Evolutionary conservation across 768 basidiomycete genomes (phyloP).

Genomic region (Psilocybe cyanescens): DNA sequence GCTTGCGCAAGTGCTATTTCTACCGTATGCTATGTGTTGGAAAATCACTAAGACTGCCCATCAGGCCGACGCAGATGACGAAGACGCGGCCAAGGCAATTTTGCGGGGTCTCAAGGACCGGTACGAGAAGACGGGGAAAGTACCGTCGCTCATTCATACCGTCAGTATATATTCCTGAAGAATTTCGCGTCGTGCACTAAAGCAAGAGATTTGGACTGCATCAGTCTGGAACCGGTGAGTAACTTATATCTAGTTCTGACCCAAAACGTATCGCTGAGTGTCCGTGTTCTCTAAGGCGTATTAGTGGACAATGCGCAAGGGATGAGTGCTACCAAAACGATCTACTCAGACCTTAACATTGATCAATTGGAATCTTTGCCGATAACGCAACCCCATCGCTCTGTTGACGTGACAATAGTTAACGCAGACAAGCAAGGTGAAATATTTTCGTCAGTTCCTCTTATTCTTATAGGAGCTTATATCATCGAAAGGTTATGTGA

Average conservation of each 20-base stretch:
- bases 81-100: constrained; percentile 41
- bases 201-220: not conserved
- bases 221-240: constrained; percentile 38
- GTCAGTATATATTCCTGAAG: constrained; percentile 29
- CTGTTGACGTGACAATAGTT: constrained; percentile 51
- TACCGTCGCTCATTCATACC: constrained; percentile 45
- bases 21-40: not conserved
- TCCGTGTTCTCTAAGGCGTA: constrained; percentile 32
- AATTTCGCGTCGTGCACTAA: not conserved
- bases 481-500: constrained; percentile 43
- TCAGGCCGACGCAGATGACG: constrained; percentile 44
- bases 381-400: constrained; percentile 47
- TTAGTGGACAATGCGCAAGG: constrained; percentile 48
- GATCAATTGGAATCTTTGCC: constrained; percentile 48
- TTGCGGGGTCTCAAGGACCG: constrained; percentile 39
- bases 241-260: not conserved
- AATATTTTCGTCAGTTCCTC: no score
- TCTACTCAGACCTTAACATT: constrained; percentile 55
- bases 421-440: constrained; percentile 52
- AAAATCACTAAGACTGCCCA: not conserved
- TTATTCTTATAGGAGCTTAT: no score
- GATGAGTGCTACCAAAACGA: constrained; percentile 33
- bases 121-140: constrained; percentile 33
- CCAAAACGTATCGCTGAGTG: not conserved
- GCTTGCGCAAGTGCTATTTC: constrained; percentile 35